A percentile compares a stretch with the other conserved stretches of the same genome.
Evolutionary conservation across 306 rosid species (phyloP).

Genomic region (Cicer bijugum): DNA sequence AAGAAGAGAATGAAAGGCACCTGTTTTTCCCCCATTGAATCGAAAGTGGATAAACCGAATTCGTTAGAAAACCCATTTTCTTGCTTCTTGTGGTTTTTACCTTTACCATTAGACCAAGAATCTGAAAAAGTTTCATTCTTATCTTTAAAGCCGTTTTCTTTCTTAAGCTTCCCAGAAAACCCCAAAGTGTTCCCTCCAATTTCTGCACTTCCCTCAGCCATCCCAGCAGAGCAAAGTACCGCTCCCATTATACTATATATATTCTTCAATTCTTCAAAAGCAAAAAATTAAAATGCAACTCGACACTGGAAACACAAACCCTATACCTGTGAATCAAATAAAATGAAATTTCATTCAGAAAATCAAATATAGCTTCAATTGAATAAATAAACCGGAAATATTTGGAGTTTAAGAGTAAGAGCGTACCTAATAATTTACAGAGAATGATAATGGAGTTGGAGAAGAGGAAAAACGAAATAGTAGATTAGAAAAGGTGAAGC

Average conservation of each 20-base stretch:
- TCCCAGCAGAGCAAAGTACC: conserved; percentile 68
- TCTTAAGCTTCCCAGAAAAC: conserved; percentile 59
- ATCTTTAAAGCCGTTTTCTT: conserved; percentile 39
- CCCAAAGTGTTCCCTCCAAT: conserved; percentile 47
- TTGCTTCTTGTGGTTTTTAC: conserved; percentile 44
- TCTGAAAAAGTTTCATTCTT: conserved; percentile 38
- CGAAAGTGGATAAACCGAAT: conserved; percentile 46
- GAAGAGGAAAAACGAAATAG: conserved; percentile 3
- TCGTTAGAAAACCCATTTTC: conserved; percentile 52
- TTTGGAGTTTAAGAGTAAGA: neutral
- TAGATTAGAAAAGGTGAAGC: neutral
- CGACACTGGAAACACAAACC: neutral
- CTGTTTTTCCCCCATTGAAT: conserved; percentile 48
- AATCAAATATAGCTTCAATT: neutral
- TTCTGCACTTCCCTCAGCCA: conserved; percentile 46
- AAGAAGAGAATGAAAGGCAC: conserved; percentile 38
- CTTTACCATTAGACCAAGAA: conserved; percentile 46
- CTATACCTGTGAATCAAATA: conserved; percentile 13
- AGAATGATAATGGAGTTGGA: neutral
- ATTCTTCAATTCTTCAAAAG: neutral
- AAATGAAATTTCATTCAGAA: neutral
- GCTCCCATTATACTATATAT: conserved; percentile 64
- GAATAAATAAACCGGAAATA: neutral
- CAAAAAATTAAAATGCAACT: neutral
- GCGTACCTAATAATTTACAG: conserved; percentile 41